Conservation (phyloP, 768 basidiomycete species). For the Tephrocybe sp. region DNA sequence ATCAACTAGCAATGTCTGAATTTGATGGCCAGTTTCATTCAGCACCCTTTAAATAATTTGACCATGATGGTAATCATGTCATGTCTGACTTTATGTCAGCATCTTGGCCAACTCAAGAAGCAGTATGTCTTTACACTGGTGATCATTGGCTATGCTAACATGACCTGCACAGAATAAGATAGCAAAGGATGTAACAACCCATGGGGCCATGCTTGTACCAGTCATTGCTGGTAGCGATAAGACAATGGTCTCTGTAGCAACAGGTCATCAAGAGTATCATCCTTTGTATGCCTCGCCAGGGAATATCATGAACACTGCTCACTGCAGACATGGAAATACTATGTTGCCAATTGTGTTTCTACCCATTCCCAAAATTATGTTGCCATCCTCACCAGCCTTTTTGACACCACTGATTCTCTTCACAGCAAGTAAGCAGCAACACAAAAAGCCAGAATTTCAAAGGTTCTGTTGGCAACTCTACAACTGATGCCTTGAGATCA, state of each 20-base stretch:
- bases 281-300: conserved; percentile 34
- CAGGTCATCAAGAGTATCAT: conserved; percentile 35
- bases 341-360: conserved; percentile 16
- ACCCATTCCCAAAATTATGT: conserved; percentile 11
- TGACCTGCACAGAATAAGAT: conserved; percentile 22
- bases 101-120: conserved; percentile 33
- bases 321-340: conserved; percentile 29
- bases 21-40: conserved; percentile 14
- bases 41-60: conserved; percentile 14
- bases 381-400: not conserved
- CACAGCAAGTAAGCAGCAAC: not conserved
- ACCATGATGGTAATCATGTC: conserved; percentile 21
- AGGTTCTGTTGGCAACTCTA: conserved; percentile 20
- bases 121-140: conserved; percentile 19
- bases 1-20: conserved; percentile 8
- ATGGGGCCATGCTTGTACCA: conserved; percentile 30
- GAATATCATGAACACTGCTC: conserved; percentile 29
- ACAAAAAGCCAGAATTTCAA: conserved; percentile 7
- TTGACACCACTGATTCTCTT: not conserved
- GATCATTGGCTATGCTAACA: not conserved
- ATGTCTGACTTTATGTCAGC: conserved; percentile 38
- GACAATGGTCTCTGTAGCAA: conserved; percentile 36
- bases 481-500: conserved; percentile 19
- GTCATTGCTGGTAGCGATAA: conserved; percentile 39
- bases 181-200: conserved; percentile 17